phyloP scores from a whole-genome alignment of 176 grass and related monocot genomes.

The Phoenix dactylifera region DNA sequence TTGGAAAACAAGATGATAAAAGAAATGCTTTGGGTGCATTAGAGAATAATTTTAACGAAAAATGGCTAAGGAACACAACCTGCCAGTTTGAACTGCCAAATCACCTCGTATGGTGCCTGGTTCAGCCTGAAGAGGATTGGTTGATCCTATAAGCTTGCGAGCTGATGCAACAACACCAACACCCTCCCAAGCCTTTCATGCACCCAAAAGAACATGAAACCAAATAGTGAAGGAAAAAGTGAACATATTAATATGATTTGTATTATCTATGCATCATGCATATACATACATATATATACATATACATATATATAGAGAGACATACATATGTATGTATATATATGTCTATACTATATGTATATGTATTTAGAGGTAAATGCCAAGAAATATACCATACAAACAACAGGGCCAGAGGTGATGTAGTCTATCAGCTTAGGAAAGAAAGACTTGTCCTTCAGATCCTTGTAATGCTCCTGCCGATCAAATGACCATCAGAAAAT shows the following conservation, averaged over 20 bases:
- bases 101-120: constrained; percentile 88
- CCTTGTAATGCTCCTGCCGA: constrained; percentile 89
- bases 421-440: constrained; percentile 68
- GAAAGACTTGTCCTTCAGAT: constrained; percentile 79
- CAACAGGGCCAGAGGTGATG: constrained; percentile 93
- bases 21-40: too few relatives aligned
- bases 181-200: constrained; percentile 85
- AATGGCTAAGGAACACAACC: constrained; percentile 27
- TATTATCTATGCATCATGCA: too few relatives aligned
- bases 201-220: constrained; percentile 5
- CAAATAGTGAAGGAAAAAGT: too few relatives aligned
- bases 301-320: too few relatives aligned
- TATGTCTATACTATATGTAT: too few relatives aligned
- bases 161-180: constrained; percentile 82
- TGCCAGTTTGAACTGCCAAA: constrained; percentile 96
- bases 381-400: constrained; percentile 70
- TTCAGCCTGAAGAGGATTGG: constrained; percentile 93
- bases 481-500: not conserved
- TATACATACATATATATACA: too few relatives aligned
- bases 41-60: not conserved
- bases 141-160: constrained; percentile 88
- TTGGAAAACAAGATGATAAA: too few relatives aligned
- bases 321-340: too few relatives aligned
- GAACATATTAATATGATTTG: too few relatives aligned
- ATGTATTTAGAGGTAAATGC: not conserved